Conservation (phyloP, 345 rosid species). For the Rhizophora apiculata region DNA sequence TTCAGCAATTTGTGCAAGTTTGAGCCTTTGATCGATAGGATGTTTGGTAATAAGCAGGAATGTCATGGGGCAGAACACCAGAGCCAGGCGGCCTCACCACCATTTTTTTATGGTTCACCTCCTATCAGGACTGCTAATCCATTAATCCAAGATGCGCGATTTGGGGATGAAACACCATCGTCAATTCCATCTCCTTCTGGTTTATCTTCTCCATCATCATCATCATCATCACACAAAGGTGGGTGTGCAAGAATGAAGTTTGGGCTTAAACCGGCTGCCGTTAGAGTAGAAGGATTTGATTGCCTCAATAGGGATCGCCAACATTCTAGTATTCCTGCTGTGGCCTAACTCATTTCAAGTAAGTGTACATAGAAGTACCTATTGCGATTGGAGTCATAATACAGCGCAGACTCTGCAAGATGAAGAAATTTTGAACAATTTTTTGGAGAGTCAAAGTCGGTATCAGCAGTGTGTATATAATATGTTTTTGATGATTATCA, state of each 20-base stretch:
- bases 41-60: constrained; percentile 41
- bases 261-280: constrained; percentile 80
- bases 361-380: constrained; percentile 69
- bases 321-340: constrained; percentile 92
- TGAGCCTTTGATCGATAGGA: not conserved
- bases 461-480: constrained; percentile 32
- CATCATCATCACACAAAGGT: constrained; percentile 60
- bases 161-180: constrained; percentile 50
- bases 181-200: constrained; percentile 55
- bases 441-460: constrained; percentile 28
- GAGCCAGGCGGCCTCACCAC: constrained; percentile 53
- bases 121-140: constrained; percentile 87
- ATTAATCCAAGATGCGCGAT: constrained; percentile 72
- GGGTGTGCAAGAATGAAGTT: constrained; percentile 71
- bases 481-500: constrained; percentile 27
- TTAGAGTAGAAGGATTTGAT: constrained; percentile 99
- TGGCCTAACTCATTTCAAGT: constrained; percentile 60
- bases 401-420: constrained; percentile 36
- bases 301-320: constrained; percentile 95
- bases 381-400: constrained; percentile 4
- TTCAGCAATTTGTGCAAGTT: not conserved
- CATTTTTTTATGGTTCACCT: constrained; percentile 82
- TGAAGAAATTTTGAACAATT: constrained; percentile 30
- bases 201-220: constrained; percentile 49
- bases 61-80: constrained; percentile 50